Conservation (phyloP, 441 rosid species). For the Populus tomentosa region DNA sequence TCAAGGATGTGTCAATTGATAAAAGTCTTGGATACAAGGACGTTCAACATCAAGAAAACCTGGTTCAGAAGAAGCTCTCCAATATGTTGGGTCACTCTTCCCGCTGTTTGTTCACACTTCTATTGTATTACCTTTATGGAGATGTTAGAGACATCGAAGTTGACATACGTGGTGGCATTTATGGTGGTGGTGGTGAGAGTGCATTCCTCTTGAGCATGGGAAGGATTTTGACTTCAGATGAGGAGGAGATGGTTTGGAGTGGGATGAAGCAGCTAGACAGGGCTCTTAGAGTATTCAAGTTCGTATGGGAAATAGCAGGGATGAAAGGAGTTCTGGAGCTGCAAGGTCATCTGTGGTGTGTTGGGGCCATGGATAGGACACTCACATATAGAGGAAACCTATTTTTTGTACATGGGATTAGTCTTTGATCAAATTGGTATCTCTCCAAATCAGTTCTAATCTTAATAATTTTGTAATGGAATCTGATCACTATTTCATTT, state of each 20-base stretch:
- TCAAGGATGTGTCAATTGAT: slow-evolving; percentile 59
- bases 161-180: slow-evolving; percentile 61
- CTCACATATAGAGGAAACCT: slow-evolving; percentile 44
- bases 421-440: slow-evolving; percentile 18
- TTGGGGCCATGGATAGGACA: slow-evolving; percentile 45
- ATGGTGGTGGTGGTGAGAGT: slow-evolving; percentile 24
- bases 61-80: slow-evolving; percentile 63
- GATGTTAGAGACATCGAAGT: slow-evolving; percentile 61
- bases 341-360: slow-evolving; percentile 70
- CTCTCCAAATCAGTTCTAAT: not conserved
- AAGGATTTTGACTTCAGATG: slow-evolving; percentile 53
- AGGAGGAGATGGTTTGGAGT: slow-evolving; percentile 49
- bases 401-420: slow-evolving; percentile 56
- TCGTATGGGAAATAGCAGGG: slow-evolving; percentile 69
- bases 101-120: slow-evolving; percentile 66
- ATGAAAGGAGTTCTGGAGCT: slow-evolving; percentile 51
- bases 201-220: slow-evolving; percentile 49
- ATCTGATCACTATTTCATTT: not conserved
- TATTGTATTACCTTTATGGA: slow-evolving; percentile 63
- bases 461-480: not conserved
- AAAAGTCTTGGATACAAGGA: slow-evolving; percentile 66
- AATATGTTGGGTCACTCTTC: slow-evolving; percentile 68
- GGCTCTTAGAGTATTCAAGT: slow-evolving; percentile 52
- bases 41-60: slow-evolving; percentile 52
- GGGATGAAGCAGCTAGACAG: slow-evolving; percentile 72